Conservation (phyloP, 1,284 basidiomycete genomes). For the Naganishia cerealis region DNA sequence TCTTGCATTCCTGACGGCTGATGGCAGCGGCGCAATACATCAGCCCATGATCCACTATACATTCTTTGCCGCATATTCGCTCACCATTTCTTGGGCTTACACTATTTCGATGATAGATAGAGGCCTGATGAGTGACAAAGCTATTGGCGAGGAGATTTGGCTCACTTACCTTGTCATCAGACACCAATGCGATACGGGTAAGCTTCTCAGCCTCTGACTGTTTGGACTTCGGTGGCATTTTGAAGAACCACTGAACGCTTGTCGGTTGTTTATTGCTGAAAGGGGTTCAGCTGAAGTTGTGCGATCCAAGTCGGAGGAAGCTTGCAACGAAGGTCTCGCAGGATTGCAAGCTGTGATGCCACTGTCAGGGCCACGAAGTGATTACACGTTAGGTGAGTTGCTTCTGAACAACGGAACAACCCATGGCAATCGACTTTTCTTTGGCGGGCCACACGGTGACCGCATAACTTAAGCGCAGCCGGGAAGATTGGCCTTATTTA, state of each 20-base stretch:
- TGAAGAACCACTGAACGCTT: neutral
- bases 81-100: conserved; percentile 74
- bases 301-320: neutral
- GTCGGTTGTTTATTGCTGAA: neutral
- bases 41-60: neutral
- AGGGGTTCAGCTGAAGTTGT: neutral
- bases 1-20: conserved; percentile 55
- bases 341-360: no score
- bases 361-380: no score
- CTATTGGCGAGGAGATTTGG: neutral
- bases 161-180: conserved; percentile 65
- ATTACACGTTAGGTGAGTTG: no score
- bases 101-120: conserved; percentile 54
- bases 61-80: conserved; percentile 30
- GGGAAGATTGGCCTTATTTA: neutral
- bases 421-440: conserved; percentile 28
- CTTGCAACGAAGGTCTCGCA: neutral
- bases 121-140: conserved; percentile 17
- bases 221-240: conserved; percentile 32
- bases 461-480: conserved; percentile 14
- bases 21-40: neutral
- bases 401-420: neutral
- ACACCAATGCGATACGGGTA: conserved; percentile 92
- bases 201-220: conserved; percentile 67
- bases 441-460: neutral